Evolutionary conservation across 805 yeast species (phyloP).

Genomic region (Candida argentea): DNA sequence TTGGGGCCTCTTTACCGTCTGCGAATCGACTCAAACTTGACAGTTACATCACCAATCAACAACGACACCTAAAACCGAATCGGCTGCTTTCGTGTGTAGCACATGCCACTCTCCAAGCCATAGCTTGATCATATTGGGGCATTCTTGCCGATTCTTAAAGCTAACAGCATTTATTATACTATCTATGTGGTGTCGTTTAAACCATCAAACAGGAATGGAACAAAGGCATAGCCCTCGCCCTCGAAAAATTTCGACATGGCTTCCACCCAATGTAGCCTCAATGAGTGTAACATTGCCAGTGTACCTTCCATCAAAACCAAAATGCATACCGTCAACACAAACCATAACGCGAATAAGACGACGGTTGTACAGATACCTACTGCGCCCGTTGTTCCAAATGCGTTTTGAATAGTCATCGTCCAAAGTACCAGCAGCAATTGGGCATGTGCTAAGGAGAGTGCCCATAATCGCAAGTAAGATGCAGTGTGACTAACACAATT

Average conservation of each 20-base stretch:
- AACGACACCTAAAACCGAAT: too few species aligned
- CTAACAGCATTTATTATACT: too few species aligned
- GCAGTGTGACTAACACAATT: conserved; percentile 99
- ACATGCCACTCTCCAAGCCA: too few species aligned
- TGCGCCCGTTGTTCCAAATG: conserved; percentile 58
- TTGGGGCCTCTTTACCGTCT: too few species aligned
- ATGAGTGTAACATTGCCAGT: conserved; percentile 97
- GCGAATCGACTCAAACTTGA: too few species aligned
- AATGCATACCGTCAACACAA: conserved; percentile 79
- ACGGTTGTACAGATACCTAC: conserved; percentile 69
- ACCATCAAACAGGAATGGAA: conserved; percentile 77
- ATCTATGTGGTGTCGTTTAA: too few species aligned
- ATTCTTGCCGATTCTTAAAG: too few species aligned
- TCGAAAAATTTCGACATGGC: conserved; percentile 96
- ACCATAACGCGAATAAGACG: conserved; percentile 88
- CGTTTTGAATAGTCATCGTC: conserved; percentile 85
- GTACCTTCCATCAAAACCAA: conserved; percentile 98
- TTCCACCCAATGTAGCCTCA: conserved; percentile 98
- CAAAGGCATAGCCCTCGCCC: conserved; percentile 90
- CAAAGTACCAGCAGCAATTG: conserved; percentile 92
- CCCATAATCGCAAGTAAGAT: conserved; percentile 93
- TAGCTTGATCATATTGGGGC: too few species aligned
- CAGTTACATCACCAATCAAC: too few species aligned
- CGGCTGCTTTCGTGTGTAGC: too few species aligned
- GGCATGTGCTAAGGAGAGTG: conserved; percentile 92